phyloP scores from a whole-genome alignment of 1,284 basidiomycete genomes.

The Trametes sp. region DNA sequence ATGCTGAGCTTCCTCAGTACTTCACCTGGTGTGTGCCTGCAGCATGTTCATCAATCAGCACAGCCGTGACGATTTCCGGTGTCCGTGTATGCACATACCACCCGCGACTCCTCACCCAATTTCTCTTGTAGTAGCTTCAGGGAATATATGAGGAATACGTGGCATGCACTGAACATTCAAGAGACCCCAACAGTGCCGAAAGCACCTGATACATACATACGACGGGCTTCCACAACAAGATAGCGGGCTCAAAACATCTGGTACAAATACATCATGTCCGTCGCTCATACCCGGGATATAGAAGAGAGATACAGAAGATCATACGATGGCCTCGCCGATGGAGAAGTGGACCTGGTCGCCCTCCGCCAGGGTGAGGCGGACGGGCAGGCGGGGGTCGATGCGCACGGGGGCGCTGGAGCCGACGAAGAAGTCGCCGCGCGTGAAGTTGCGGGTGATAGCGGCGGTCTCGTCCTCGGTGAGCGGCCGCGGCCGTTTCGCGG shows the following conservation, averaged over 20 bases:
- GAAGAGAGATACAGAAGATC: not conserved
- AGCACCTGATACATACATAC: conserved; percentile 26
- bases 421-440: conserved; percentile 79
- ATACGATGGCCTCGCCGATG: conserved; percentile 62
- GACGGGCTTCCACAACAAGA: conserved; percentile 20
- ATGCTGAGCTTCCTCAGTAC: no score
- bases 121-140: no score
- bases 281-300: conserved; percentile 13
- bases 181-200: not conserved
- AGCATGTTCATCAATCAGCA: no score
- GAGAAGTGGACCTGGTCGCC: conserved; percentile 83
- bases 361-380: conserved; percentile 77
- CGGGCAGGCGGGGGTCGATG: conserved; percentile 79
- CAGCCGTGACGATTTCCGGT: no score
- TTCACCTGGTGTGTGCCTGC: no score
- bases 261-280: conserved; percentile 30
- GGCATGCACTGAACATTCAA: not conserved
- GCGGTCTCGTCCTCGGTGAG: conserved; percentile 82
- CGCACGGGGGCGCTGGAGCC: conserved; percentile 78
- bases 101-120: no score
- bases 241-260: conserved; percentile 23
- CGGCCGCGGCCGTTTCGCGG: conserved; percentile 74
- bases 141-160: not conserved
- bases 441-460: conserved; percentile 81
- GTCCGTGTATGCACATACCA: no score